phyloP scores from a whole-genome alignment of 306 rosid genomes.

The Prunus mume region DNA sequence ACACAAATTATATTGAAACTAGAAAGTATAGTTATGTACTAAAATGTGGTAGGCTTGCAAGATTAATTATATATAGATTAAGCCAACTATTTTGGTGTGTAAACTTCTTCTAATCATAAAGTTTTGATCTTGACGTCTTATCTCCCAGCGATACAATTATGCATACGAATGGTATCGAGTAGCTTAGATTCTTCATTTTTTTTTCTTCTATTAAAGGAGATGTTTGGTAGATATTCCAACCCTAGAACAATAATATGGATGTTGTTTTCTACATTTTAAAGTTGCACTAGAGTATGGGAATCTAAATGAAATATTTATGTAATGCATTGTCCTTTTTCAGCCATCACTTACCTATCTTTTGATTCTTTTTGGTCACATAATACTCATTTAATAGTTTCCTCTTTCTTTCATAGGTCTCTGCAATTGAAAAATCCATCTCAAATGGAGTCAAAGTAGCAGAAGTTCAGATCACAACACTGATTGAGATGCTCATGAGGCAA shows the following conservation, averaged over 20 bases:
- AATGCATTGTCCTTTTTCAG: not conserved
- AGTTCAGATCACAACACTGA: constrained; percentile 72
- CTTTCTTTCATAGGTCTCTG: constrained; percentile 37
- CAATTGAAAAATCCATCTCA: constrained; percentile 56
- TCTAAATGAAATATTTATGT: not conserved
- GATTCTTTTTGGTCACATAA: not conserved
- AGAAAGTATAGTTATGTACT: no score
- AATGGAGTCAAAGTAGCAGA: constrained; percentile 70
- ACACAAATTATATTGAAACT: not conserved
- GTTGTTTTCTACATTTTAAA: not conserved
- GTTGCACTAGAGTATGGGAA: not conserved
- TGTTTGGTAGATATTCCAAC: not conserved
- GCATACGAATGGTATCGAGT: no score
- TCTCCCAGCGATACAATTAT: not conserved
- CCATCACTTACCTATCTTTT: not conserved
- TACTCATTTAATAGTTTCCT: not conserved
- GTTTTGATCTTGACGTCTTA: not conserved
- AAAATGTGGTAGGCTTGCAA: no score
- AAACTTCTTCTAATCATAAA: not conserved
- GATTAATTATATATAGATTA: not conserved
- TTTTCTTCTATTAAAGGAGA: not conserved
- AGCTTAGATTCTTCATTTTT: not conserved
- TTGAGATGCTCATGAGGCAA: constrained; percentile 87
- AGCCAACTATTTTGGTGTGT: not conserved
- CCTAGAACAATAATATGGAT: not conserved